Percentiles rank a stretch among this genome's conserved stretches.
These are phyloP conservation scores for Ophiostoma triangulosporum DNA, from an alignment of 2,329 filamentous ascomycete genomes.

Conservation along the genomic window DNA sequence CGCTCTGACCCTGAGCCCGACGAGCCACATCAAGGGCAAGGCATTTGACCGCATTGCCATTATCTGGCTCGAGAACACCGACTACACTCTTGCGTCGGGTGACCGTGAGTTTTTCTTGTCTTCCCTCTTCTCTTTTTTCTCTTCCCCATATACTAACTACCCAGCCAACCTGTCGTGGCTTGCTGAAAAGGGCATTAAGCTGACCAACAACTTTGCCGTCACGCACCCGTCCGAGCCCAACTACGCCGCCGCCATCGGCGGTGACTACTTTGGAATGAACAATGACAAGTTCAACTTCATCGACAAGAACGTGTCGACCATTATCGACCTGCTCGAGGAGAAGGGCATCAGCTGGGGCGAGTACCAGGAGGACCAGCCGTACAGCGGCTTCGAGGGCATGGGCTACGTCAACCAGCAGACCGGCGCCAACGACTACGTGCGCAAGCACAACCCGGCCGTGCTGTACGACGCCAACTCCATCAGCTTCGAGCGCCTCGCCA, in stretches of 20 bases:
- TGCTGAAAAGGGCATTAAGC: slow-evolving; percentile 46
- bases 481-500: slow-evolving; percentile 43
- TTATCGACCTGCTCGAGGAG: slow-evolving; percentile 55
- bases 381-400: slow-evolving; percentile 55
- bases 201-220: slow-evolving; percentile 45
- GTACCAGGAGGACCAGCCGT: slow-evolving; percentile 70
- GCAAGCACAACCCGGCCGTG: slow-evolving; percentile 63
- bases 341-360: slow-evolving; percentile 53
- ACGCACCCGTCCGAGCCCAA: slow-evolving; percentile 68
- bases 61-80: slow-evolving; percentile 68
- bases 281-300: slow-evolving; percentile 51
- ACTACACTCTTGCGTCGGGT: slow-evolving; percentile 48
- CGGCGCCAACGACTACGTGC: slow-evolving; percentile 61
- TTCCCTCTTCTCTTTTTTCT: neutral
- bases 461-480: slow-evolving; percentile 52
- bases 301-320: slow-evolving; percentile 47
- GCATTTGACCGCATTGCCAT: slow-evolving; percentile 59
- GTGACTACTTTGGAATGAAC: slow-evolving; percentile 61
- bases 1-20: slow-evolving; percentile 45
- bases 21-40: slow-evolving; percentile 52
- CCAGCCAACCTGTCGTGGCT: slow-evolving; percentile 40
- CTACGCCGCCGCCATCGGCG: slow-evolving; percentile 54
- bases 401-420: slow-evolving; percentile 51
- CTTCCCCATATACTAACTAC: neutral
- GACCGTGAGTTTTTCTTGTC: slow-evolving; percentile 37